phyloP scores from a whole-genome alignment of 2,329 filamentous ascomycete genomes.

The Alternaria sp. region DNA sequence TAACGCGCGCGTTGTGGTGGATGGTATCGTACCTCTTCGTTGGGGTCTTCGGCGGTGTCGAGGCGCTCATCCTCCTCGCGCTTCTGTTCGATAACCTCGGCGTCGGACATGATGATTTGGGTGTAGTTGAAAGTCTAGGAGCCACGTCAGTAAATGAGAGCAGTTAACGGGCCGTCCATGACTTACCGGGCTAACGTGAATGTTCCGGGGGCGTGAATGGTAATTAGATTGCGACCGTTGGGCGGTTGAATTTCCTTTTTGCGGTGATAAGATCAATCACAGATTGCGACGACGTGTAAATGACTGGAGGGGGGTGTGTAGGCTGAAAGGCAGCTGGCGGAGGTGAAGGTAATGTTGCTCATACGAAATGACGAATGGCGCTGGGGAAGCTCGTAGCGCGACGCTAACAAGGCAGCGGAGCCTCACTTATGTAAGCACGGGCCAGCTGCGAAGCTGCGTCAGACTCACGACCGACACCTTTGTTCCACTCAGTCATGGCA shows the following conservation, averaged over 20 bases:
- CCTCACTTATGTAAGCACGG: conserved; percentile 21
- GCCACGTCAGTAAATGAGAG: not conserved
- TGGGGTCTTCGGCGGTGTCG: conserved; percentile 42
- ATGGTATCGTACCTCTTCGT: conserved; percentile 43
- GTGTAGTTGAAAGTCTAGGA: not conserved
- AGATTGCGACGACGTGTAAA: conserved; percentile 16
- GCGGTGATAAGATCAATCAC: not conserved
- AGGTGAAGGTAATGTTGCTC: conserved; percentile 23
- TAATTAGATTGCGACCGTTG: not conserved
- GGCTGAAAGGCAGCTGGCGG: conserved; percentile 17
- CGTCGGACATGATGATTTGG: conserved; percentile 35
- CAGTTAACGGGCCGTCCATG: not conserved
- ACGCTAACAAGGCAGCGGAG: conserved; percentile 20
- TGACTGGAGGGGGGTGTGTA: conserved; percentile 1
- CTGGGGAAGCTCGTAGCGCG: conserved; percentile 18
- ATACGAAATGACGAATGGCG: conserved; percentile 26
- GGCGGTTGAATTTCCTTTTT: not conserved
- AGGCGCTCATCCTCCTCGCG: conserved; percentile 42
- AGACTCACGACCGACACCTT: not conserved
- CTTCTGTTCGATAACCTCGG: conserved; percentile 32
- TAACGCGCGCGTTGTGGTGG: not conserved
- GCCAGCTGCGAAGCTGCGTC: not conserved
- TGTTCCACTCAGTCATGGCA: not conserved
- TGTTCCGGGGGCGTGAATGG: conserved; percentile 4
- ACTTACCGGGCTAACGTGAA: conserved; percentile 24